Evolutionary conservation across 2,329 filamentous ascomycete genomes (phyloP).

Genomic region (Sporothrix pallida): DNA sequence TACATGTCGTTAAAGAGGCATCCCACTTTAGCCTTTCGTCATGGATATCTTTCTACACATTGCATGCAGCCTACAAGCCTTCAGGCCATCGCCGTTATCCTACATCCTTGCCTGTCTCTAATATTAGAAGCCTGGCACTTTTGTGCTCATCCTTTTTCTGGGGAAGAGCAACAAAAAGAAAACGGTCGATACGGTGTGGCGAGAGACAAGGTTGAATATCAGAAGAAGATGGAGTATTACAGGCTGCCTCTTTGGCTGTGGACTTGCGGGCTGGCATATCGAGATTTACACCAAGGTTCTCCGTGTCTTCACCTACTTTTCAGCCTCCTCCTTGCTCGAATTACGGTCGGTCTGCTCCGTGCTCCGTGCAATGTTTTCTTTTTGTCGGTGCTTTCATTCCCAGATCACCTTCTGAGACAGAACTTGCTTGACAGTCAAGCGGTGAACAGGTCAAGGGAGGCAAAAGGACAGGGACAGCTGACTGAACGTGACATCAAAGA

Average conservation of each 20-base stretch:
- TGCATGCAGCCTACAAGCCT: background rate
- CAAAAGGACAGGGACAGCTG: background rate
- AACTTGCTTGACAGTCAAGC: slow-evolving; percentile 9
- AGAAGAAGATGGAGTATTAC: background rate
- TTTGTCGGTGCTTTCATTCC: background rate
- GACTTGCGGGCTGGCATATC: background rate
- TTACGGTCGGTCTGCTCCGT: background rate
- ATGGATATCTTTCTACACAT: background rate
- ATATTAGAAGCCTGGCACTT: background rate
- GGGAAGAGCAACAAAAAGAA: background rate
- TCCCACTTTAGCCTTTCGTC: slow-evolving; percentile 2
- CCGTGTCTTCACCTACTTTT: slow-evolving; percentile 25
- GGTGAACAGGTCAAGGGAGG: slow-evolving; percentile 14
- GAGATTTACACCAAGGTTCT: no score
- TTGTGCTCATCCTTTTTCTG: background rate
- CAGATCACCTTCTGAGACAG: background rate
- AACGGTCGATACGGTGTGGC: background rate
- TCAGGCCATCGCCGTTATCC: background rate
- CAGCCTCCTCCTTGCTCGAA: background rate
- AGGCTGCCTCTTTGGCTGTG: background rate
- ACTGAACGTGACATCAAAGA: slow-evolving; percentile 6
- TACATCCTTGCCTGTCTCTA: background rate
- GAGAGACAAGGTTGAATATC: slow-evolving; percentile 9
- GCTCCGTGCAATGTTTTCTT: background rate
- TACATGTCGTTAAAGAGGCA: slow-evolving; percentile 7